Percentiles rank a stretch among this genome's conserved stretches.
Evolutionary conservation across 2,329 filamentous ascomycete species (phyloP).

Genomic region (Aspergillus niger): DNA sequence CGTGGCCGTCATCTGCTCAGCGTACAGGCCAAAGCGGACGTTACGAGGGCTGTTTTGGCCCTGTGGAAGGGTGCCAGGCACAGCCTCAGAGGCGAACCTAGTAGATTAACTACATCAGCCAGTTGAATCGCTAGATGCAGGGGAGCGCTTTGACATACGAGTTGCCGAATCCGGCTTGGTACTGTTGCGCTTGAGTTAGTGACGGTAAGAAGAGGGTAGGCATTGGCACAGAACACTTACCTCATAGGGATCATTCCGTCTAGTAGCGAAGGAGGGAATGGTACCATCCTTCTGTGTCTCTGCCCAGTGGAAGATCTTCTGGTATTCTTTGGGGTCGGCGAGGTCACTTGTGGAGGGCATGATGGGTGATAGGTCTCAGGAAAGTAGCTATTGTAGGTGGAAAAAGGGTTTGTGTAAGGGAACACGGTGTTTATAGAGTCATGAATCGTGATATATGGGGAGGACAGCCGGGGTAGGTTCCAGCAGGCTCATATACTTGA

Average conservation of each 20-base stretch:
- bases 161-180: conserved; percentile 61
- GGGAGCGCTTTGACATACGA: conserved; percentile 30
- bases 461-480: background rate
- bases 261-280: conserved; percentile 57
- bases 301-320: conserved; percentile 60
- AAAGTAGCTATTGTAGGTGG: background rate
- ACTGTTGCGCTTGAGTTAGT: conserved; percentile 36
- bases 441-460: background rate
- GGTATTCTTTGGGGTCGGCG: conserved; percentile 45
- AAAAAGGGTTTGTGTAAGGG: background rate
- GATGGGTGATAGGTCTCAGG: conserved; percentile 4
- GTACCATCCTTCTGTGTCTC: conserved; percentile 61
- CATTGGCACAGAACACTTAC: conserved; percentile 31
- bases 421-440: background rate
- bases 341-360: conserved; percentile 31
- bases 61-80: conserved; percentile 42
- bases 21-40: conserved; percentile 40
- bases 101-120: conserved; percentile 28
- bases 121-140: conserved; percentile 23
- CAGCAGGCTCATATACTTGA: conserved; percentile 13
- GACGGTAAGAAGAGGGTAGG: background rate
- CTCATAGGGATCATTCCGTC: conserved; percentile 58
- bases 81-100: conserved; percentile 41
- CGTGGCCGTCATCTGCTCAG: conserved; percentile 57
- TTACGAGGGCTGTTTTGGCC: conserved; percentile 42